These are phyloP conservation scores for Alternaria atra DNA, from an alignment of 2,329 filamentous ascomycete species.

Conservation along the genomic window DNA sequence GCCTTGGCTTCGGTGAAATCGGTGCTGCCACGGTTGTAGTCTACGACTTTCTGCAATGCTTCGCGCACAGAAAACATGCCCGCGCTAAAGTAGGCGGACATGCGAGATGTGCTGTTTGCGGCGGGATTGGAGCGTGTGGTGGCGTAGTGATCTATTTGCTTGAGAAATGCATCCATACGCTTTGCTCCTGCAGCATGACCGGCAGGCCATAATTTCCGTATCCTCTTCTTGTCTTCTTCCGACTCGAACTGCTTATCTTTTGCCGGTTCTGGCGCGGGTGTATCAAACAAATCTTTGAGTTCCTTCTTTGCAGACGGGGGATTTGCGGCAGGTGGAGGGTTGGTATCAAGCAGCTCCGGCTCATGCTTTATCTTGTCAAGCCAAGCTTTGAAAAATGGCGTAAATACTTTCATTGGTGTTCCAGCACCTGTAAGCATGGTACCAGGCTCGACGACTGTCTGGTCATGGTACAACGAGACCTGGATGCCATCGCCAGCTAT, in stretches of 20 bases:
- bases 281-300: constrained; percentile 45
- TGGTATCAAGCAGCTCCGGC: constrained; percentile 55
- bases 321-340: constrained; percentile 54
- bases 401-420: constrained; percentile 62
- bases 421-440: constrained; percentile 54
- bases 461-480: constrained; percentile 59
- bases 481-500: constrained; percentile 48
- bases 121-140: constrained; percentile 55
- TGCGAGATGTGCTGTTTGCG: constrained; percentile 52
- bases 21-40: constrained; percentile 53
- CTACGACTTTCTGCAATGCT: constrained; percentile 53
- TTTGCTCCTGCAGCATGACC: constrained; percentile 55
- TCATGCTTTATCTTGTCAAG: constrained; percentile 54
- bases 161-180: constrained; percentile 54
- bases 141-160: constrained; percentile 54
- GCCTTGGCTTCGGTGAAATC: constrained; percentile 55
- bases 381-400: constrained; percentile 61
- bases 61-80: constrained; percentile 58
- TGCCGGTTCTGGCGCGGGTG: constrained; percentile 46
- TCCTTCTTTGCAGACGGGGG: constrained; percentile 36
- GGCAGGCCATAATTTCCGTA: constrained; percentile 57
- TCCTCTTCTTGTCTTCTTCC: constrained; percentile 51
- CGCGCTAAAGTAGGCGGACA: constrained; percentile 57
- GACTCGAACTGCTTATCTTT: constrained; percentile 54
- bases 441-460: constrained; percentile 59